Evolutionary conservation across 495 filamentous ascomycete genomes (phyloP).

Genomic region (Tuber magnatum): DNA sequence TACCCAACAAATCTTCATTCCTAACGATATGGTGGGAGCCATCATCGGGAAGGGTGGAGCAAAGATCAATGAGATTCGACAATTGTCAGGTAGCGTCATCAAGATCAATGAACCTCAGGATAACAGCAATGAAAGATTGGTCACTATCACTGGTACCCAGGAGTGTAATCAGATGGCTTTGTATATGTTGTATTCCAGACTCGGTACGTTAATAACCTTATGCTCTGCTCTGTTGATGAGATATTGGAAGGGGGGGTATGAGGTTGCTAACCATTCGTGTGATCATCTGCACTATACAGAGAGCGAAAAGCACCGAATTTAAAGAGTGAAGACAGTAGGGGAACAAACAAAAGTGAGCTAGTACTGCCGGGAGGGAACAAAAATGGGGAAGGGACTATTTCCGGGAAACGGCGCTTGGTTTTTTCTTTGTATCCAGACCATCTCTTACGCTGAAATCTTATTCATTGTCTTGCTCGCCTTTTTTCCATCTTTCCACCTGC

Average conservation of each 20-base stretch:
- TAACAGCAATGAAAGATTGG: slow-evolving; percentile 94
- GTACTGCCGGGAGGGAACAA: slow-evolving; percentile 16
- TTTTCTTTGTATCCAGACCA: slow-evolving; percentile 38
- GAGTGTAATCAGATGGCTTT: slow-evolving; percentile 99
- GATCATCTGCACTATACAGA: slow-evolving; percentile 49
- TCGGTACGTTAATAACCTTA: slow-evolving; percentile 60
- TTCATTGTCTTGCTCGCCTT: background rate
- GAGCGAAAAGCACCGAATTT: slow-evolving; percentile 75
- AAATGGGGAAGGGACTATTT: slow-evolving; percentile 19
- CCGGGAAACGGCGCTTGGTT: slow-evolving; percentile 38
- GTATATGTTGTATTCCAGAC: slow-evolving; percentile 95
- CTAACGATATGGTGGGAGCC: slow-evolving; percentile 98
- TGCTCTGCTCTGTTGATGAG: slow-evolving; percentile 16
- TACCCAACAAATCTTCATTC: slow-evolving; percentile 97
- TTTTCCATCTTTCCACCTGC: background rate
- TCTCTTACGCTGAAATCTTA: slow-evolving; percentile 35
- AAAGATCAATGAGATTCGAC: slow-evolving; percentile 98
- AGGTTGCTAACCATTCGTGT: slow-evolving; percentile 25
- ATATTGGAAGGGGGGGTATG: slow-evolving; percentile 25
- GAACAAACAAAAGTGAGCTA: background rate
- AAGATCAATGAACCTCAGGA: slow-evolving; percentile 99
- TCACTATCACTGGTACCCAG: slow-evolving; percentile 94
- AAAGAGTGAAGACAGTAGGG: slow-evolving; percentile 24
- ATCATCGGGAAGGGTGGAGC: slow-evolving; percentile 98
- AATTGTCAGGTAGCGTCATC: slow-evolving; percentile 93